These are phyloP conservation scores for Sphagnum tenellum DNA, from an alignment of 225 moss, liverwort and hornwort species.

Conservation along the genomic window DNA sequence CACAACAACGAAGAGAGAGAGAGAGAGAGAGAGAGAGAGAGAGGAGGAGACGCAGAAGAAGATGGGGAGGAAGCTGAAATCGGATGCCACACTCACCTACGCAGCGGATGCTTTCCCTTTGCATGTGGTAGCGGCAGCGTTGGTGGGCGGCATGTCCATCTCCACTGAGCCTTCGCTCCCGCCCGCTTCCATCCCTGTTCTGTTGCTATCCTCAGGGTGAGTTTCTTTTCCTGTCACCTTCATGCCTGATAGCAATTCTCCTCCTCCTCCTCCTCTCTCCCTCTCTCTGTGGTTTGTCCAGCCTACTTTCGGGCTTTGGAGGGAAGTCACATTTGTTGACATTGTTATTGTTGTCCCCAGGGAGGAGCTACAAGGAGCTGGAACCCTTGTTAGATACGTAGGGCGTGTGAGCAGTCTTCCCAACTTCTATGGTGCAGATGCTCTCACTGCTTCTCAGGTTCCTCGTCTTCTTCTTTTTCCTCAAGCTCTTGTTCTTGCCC, in stretches of 20 bases:
- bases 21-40: background rate
- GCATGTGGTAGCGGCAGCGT: conserved; percentile 33
- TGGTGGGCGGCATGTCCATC: conserved; percentile 24
- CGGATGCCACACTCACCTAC: conserved; percentile 15
- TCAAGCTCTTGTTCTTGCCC: background rate
- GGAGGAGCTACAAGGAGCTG: conserved; percentile 38
- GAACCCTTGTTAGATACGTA: conserved; percentile 28
- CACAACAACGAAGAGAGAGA: no score
- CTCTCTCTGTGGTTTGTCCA: no score
- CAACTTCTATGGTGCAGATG: conserved; percentile 42
- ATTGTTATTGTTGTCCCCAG: conserved; percentile 1
- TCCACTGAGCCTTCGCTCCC: conserved; percentile 25
- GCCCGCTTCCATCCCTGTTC: conserved; percentile 30
- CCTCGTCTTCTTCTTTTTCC: background rate
- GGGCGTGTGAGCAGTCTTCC: conserved; percentile 39
- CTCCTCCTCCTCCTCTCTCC: background rate
- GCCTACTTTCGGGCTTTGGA: background rate
- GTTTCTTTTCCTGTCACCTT: no score
- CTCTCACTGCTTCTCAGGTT: conserved; percentile 36
- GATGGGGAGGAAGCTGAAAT: background rate
- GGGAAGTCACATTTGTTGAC: background rate
- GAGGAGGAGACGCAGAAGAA: background rate
- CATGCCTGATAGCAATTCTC: no score
- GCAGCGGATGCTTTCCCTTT: conserved; percentile 38
- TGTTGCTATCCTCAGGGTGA: conserved; percentile 34